These are phyloP conservation scores for Pontederia crassipes DNA, from an alignment of 176 grass and related monocot species.

Conservation along the genomic window DNA sequence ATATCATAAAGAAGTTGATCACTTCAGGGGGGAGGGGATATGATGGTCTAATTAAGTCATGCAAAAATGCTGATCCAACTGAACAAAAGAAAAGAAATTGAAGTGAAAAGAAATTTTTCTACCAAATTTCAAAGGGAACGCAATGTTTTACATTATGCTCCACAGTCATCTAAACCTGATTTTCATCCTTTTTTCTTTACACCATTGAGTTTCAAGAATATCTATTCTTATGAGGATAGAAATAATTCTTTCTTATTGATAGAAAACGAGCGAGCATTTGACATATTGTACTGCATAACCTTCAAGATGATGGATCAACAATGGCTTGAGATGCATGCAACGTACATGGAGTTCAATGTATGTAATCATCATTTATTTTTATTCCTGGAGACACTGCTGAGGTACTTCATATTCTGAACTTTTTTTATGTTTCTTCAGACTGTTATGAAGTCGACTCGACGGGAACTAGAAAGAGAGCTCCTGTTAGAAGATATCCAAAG, in stretches of 20 bases:
- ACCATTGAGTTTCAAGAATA: not conserved
- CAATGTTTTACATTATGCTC: too few species aligned
- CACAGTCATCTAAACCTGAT: not conserved
- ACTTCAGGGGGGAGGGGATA: too few species aligned
- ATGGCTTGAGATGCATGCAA: conserved; percentile 15
- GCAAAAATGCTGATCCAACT: too few species aligned
- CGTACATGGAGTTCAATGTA: conserved; percentile 22
- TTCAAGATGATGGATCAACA: conserved; percentile 20
- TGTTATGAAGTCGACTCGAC: conserved; percentile 11
- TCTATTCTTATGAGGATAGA: not conserved
- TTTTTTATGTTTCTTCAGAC: conserved; percentile 5
- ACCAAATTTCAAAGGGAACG: too few species aligned
- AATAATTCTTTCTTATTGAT: not conserved
- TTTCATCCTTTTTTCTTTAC: not conserved
- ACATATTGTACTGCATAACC: conserved; percentile 14
- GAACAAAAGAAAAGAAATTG: too few species aligned
- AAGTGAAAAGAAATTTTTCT: too few species aligned
- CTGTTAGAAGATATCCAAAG: conserved; percentile 3
- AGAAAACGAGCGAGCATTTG: conserved; percentile 6
- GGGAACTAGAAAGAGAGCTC: conserved; percentile 7
- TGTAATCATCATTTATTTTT: not conserved
- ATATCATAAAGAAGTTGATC: not conserved
- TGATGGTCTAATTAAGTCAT: too few species aligned
- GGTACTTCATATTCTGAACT: not conserved
- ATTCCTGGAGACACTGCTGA: not conserved